Base-by-base conservation (phyloP, 257 asterid species). In the Solanum phureja region DNA sequence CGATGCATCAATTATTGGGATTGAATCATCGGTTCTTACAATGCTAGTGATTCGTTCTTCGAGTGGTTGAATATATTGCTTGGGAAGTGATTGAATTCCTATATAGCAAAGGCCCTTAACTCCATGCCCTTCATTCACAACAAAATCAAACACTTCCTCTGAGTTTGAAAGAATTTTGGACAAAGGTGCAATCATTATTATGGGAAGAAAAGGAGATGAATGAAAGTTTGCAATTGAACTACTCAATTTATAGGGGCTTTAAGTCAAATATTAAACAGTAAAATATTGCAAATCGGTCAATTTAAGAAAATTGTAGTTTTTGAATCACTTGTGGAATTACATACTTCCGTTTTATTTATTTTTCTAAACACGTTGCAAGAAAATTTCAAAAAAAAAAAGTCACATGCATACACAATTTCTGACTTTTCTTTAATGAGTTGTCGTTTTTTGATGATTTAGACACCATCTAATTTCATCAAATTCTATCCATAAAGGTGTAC, bases 1-100 rank as follows among this genome's bases (percentile, higher is more conserved):
- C 0, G 93, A 88, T 23, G 82, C 23, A 11, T 91, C 90, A 29
- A 91, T 87, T 19, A 88, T 73, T 3, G 93, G 93, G 7, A 88
- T 89, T 0, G 88, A 77, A n/a, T 88, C 89, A 29, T 71, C 85
- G 0, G 33, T 35, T 11, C 46, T 82, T 7, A 88, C 4, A 2
- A 72, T 69, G 52, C 87, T 77, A 2, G 49, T 69, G 37, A 87
- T 85, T 58, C 84, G 84, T 38, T 89, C 90, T 56, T 89, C 64
- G 2, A 52, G 85, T 4, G 92, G 89, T 68, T 90, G 90, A 64
- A 90, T 83, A 42, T 88, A 88, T 79, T 87, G 89, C 12, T 83
- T 29, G 11, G 92, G 92, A 62, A 90, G 87, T 19, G 52, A 3
- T 10, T 86, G 10, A 2, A 90, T 79, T 12, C 89, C 90, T 21